Evolutionary conservation across 2,329 filamentous ascomycete genomes (phyloP), one percentile per base, ranked within the genome.

Genomic region (Lachnellula subtilissima): DNA sequence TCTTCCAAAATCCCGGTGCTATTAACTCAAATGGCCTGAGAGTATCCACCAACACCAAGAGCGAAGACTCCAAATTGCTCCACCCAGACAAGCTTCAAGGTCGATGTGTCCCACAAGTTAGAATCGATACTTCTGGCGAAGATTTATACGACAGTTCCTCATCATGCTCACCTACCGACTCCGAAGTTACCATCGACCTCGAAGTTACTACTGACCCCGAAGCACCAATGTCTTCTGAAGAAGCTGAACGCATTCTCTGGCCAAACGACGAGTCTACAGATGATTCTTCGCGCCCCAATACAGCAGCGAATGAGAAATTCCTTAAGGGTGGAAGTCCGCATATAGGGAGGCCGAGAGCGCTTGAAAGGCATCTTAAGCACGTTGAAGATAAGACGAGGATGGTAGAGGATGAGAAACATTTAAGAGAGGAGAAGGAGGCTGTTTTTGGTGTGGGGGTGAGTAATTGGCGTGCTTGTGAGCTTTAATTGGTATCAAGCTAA

Each of bases 321-420:
- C 37, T 25, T 68, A 69, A n/a, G 62, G 17, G 19, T 8, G 19
- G 19, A n/a, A 22, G 46, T 22, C 42, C 48, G 48, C 25, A 54
- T 19, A 35, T 49, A 17, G 45, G 39, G 11, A 57, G 42, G 15
- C n/a, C 8, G 28, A 50, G 15, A 25, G 4, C 9, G 8, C 37
- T 17, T 12, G 50, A 19, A 35, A 14, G 35, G 23, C 25, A 23
- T 15, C 8, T 32, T n/a, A 8, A 35, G 0, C 69, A 73, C 23
- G 54, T 72, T 0, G 75, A 77, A 55, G 72, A 73, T 14, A 78
- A 77, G 62, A 72, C 69, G 15, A 64, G 76, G 9, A 64, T 72
- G 1, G 64, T 65, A 0, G 71, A 71, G 0, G 70, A 73, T 4
- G 73, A 74, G 51, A 71, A 71, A 55, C 62, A 67, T 56, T 57